These are phyloP conservation scores for Biscogniauxia mediterranea DNA, from an alignment of 2,329 filamentous ascomycete species.

Conservation along the genomic window DNA sequence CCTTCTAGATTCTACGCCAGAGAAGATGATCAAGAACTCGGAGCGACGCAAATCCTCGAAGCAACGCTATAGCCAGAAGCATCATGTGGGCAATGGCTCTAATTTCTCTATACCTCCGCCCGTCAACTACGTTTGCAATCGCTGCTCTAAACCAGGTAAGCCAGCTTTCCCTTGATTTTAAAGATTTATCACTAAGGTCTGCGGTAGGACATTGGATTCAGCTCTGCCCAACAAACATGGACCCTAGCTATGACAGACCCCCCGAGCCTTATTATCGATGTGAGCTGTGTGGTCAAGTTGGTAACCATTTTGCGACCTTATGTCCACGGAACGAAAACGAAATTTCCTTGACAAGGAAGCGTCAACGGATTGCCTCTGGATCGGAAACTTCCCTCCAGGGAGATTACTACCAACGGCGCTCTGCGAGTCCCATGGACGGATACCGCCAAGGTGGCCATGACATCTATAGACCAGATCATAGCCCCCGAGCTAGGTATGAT, in stretches of 20 bases:
- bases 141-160: slow-evolving; percentile 34
- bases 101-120: slow-evolving; percentile 6
- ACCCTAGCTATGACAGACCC: slow-evolving; percentile 35
- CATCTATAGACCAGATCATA: slow-evolving; percentile 11
- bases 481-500: slow-evolving; percentile 3
- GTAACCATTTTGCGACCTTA: slow-evolving; percentile 36
- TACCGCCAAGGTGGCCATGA: slow-evolving; percentile 4
- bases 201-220: slow-evolving; percentile 38
- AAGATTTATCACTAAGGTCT: slow-evolving; percentile 9
- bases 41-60: not conserved
- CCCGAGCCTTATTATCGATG: slow-evolving; percentile 35
- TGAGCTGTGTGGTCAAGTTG: slow-evolving; percentile 32
- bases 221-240: slow-evolving; percentile 42
- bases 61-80: slow-evolving; percentile 4
- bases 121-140: slow-evolving; percentile 31
- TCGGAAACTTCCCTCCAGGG: not conserved
- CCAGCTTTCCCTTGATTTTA: not conserved
- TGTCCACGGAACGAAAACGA: slow-evolving; percentile 37
- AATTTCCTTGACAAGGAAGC: slow-evolving; percentile 34
- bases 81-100: not conserved
- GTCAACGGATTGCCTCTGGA: slow-evolving; percentile 17
- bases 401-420: slow-evolving; percentile 2
- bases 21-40: not conserved
- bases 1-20: slow-evolving; percentile 5
- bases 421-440: slow-evolving; percentile 4